phyloP scores from a whole-genome alignment of 371 early-diverging fungal species.

The Batkoa obscura region DNA sequence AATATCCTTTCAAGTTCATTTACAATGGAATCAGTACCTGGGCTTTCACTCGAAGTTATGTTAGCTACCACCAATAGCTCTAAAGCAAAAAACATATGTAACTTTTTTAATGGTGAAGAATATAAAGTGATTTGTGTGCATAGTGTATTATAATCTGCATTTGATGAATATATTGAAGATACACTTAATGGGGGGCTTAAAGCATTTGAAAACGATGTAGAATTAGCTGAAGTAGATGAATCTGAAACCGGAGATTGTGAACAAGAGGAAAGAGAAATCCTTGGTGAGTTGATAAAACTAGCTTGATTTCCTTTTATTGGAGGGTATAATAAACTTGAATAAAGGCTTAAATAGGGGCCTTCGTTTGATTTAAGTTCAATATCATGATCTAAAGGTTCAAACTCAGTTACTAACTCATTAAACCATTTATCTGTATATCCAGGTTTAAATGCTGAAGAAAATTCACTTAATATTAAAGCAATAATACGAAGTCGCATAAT shows the following conservation, averaged over 20 bases:
- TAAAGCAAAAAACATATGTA: slow-evolving; percentile 15
- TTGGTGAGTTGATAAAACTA: background rate
- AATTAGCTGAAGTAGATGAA: background rate
- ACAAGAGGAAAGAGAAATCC: background rate
- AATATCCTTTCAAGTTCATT: slow-evolving; percentile 18
- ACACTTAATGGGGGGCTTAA: background rate
- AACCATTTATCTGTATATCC: slow-evolving; percentile 20
- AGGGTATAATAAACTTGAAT: background rate
- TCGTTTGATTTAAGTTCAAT: background rate
- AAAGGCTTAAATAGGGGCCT: background rate
- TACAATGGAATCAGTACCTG: slow-evolving; percentile 22
- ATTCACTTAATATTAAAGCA: slow-evolving; percentile 17
- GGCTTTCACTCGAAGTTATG: slow-evolving; percentile 9
- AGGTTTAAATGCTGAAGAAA: slow-evolving; percentile 13
- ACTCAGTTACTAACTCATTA: slow-evolving; percentile 12
- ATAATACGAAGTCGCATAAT: slow-evolving; percentile 14
- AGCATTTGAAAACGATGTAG: background rate
- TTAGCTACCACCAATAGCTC: slow-evolving; percentile 18
- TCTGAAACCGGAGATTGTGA: background rate
- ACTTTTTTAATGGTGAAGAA: slow-evolving; percentile 17
- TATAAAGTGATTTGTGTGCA: slow-evolving; percentile 13
- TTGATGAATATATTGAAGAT: slow-evolving; percentile 9
- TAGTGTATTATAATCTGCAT: slow-evolving; percentile 12
- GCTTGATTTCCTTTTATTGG: too few relatives aligned
- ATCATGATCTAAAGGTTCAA: background rate